A percentile compares a stretch with the other conserved stretches of the same genome.
Conservation (phyloP, 495 filamentous ascomycete species). For the Ascobolus immersus region DNA sequence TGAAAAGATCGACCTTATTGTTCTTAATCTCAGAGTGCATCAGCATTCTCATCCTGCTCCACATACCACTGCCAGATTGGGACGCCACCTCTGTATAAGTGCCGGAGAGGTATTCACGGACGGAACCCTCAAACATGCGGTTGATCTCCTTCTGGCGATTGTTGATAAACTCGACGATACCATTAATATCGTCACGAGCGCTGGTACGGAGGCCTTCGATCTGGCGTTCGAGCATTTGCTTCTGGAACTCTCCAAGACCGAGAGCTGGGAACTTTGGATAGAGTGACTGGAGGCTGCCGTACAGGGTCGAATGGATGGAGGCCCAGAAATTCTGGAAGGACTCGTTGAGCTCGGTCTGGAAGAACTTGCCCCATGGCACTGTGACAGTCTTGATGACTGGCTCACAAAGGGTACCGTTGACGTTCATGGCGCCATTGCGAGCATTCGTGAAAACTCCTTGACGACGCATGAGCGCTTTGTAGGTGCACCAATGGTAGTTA, state of each 20-base stretch:
- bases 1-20: too few species aligned
- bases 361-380: constrained; percentile 30
- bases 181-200: constrained; percentile 16
- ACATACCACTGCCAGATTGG: too few species aligned
- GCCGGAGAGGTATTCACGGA: too few species aligned
- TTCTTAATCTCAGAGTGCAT: too few species aligned
- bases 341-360: constrained; percentile 23
- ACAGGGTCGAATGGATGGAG: constrained; percentile 8
- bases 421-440: constrained; percentile 20
- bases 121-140: constrained; percentile 28
- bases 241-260: too few species aligned
- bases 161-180: constrained; percentile 18
- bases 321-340: constrained; percentile 20
- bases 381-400: constrained; percentile 29
- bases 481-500: constrained; percentile 30
- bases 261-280: too few species aligned
- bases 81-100: too few species aligned
- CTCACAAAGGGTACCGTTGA: constrained; percentile 26
- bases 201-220: constrained; percentile 20
- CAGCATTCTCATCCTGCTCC: too few species aligned
- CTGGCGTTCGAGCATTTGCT: constrained; percentile 23
- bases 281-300: constrained; percentile 6
- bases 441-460: constrained; percentile 20
- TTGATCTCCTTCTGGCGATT: constrained; percentile 29
- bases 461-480: constrained; percentile 34